A percentile compares a stretch with the other conserved stretches of the same genome.
Evolutionary conservation across 352 stramenopile genomes (phyloP).

Genomic region (Globisporangium recalcitrans): DNA sequence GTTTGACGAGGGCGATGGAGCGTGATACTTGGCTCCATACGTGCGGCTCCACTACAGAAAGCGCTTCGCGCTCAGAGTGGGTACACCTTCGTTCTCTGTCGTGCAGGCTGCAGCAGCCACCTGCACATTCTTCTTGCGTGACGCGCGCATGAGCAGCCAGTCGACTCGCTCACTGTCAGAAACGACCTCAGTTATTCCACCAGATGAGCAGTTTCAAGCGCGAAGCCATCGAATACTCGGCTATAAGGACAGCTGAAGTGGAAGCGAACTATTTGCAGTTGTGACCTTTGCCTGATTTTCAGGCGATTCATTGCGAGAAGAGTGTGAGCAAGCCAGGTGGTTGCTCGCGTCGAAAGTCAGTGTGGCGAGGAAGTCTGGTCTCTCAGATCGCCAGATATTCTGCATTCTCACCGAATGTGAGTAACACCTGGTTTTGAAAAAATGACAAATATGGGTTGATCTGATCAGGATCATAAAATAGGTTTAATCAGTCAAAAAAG

Average conservation of each 20-base stretch:
- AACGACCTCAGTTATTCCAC: too few relatives aligned
- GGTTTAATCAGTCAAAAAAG: too few relatives aligned
- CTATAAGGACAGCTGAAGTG: neutral
- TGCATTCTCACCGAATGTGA: too few relatives aligned
- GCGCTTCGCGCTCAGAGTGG: constrained; percentile 6
- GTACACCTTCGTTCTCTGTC: constrained; percentile 4
- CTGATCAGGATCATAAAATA: too few relatives aligned
- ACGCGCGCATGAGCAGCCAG: neutral
- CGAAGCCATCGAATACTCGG: neutral
- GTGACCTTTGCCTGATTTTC: neutral
- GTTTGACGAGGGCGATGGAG: neutral
- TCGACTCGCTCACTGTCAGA: neutral
- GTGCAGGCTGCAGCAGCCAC: neutral
- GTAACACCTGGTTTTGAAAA: too few relatives aligned
- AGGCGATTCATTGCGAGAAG: neutral
- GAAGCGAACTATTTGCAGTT: neutral
- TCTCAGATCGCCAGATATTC: neutral
- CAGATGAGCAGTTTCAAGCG: too few relatives aligned
- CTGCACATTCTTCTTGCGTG: neutral
- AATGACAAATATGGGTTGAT: too few relatives aligned
- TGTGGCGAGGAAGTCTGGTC: neutral
- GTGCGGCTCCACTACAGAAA: constrained; percentile 25
- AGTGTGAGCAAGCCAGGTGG: neutral
- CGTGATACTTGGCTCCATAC: constrained; percentile 13
- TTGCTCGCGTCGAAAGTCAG: neutral